Conservation (phyloP, 768 basidiomycete species). For the Leccinum variicolor region DNA sequence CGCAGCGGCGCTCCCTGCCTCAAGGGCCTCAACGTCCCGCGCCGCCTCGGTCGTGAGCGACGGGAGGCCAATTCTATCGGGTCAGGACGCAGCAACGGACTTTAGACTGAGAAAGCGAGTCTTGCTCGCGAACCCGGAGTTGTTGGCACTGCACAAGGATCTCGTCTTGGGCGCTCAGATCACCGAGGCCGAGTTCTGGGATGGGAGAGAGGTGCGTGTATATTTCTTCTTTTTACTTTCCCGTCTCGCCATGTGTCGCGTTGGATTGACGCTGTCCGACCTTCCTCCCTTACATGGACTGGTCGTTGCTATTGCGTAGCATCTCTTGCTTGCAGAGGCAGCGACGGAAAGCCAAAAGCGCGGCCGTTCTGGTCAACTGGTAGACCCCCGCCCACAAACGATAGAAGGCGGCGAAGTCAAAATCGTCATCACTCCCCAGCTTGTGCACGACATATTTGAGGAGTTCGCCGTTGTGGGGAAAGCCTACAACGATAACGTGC, state of each 20-base stretch:
- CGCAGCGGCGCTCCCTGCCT: slow-evolving; percentile 21
- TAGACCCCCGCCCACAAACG: slow-evolving; percentile 84
- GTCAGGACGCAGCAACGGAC: slow-evolving; percentile 59
- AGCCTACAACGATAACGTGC: slow-evolving; percentile 92
- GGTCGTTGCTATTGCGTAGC: slow-evolving; percentile 37
- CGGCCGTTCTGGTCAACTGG: slow-evolving; percentile 82
- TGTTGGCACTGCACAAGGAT: slow-evolving; percentile 80
- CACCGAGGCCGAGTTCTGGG: slow-evolving; percentile 96
- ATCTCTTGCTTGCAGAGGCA: slow-evolving; percentile 72
- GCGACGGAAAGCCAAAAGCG: slow-evolving; percentile 70
- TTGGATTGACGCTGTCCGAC: not conserved
- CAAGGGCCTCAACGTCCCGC: slow-evolving; percentile 53
- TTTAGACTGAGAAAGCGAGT: slow-evolving; percentile 78
- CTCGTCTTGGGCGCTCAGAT: slow-evolving; percentile 84
- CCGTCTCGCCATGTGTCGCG: not conserved
- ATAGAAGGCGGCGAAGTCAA: slow-evolving; percentile 84
- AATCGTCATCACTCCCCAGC: slow-evolving; percentile 85
- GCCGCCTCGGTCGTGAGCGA: slow-evolving; percentile 62
- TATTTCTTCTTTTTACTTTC: not conserved
- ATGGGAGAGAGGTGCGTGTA: slow-evolving; percentile 75
- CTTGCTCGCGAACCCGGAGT: slow-evolving; percentile 70
- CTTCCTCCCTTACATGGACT: not conserved
- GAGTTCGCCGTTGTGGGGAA: slow-evolving; percentile 94
- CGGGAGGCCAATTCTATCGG: slow-evolving; percentile 50
- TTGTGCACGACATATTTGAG: slow-evolving; percentile 95